phyloP scores from a whole-genome alignment of 495 filamentous ascomycete genomes.

The Penicillium cosmopolitanum region DNA sequence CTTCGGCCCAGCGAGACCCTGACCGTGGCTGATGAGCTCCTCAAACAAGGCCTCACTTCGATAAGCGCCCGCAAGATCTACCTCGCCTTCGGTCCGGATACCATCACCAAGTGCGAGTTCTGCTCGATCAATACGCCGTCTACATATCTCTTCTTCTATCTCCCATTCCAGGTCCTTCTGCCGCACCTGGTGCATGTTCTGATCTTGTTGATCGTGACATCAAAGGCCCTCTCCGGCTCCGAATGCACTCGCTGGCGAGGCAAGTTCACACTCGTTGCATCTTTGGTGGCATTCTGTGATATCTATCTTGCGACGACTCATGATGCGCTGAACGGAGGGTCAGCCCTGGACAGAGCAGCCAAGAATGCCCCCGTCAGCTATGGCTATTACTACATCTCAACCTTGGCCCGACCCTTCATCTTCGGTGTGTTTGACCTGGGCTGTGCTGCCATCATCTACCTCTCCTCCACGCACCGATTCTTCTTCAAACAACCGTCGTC shows the following conservation, averaged over 20 bases:
- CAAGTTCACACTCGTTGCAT: slow-evolving; percentile 64
- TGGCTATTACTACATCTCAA: slow-evolving; percentile 69
- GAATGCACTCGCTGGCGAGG: slow-evolving; percentile 70
- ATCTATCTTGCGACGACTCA: slow-evolving; percentile 63
- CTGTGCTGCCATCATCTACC: slow-evolving; percentile 66
- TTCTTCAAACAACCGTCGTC: slow-evolving; percentile 56
- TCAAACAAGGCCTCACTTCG: slow-evolving; percentile 68
- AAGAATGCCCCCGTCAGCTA: slow-evolving; percentile 30
- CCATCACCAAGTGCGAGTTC: slow-evolving; percentile 74
- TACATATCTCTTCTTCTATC: slow-evolving; percentile 78
- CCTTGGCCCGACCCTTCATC: slow-evolving; percentile 57
- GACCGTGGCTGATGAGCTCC: slow-evolving; percentile 61
- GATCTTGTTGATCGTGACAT: slow-evolving; percentile 66
- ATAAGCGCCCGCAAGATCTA: slow-evolving; percentile 78
- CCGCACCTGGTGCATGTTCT: slow-evolving; percentile 80
- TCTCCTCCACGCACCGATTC: slow-evolving; percentile 75
- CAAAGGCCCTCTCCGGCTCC: slow-evolving; percentile 54
- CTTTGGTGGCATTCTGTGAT: slow-evolving; percentile 65
- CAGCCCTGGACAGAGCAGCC: slow-evolving; percentile 40
- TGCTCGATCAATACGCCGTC: slow-evolving; percentile 73
- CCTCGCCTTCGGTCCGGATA: slow-evolving; percentile 75
- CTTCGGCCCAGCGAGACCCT: slow-evolving; percentile 59
- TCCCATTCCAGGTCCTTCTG: slow-evolving; percentile 67
- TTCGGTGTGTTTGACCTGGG: slow-evolving; percentile 65
- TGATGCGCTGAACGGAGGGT: slow-evolving; percentile 59